These are phyloP conservation scores for Phytophthora multivora DNA, from an alignment of 352 stramenopile species.

Conservation along the genomic window DNA sequence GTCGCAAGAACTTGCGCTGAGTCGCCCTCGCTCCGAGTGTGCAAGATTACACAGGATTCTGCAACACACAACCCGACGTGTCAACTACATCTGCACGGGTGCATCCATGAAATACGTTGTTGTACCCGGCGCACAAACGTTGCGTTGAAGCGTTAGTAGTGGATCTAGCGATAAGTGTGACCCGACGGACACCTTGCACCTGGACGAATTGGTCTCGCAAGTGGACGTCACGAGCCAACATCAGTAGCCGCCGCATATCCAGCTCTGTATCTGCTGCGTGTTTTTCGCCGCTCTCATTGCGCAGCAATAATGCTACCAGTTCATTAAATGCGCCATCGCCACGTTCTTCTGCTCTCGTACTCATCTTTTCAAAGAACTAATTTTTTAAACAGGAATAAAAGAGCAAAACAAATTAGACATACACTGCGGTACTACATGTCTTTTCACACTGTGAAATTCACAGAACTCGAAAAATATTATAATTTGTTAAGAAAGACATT, in stretches of 20 bases:
- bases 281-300: slow-evolving; percentile 50
- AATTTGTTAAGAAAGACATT: too few relatives aligned
- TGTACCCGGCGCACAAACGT: slow-evolving; percentile 40
- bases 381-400: too few relatives aligned
- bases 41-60: slow-evolving; percentile 75
- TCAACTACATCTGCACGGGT: too few relatives aligned
- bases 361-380: slow-evolving; percentile 1
- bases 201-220: slow-evolving; percentile 65
- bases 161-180: slow-evolving; percentile 45
- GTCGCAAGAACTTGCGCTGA: slow-evolving; percentile 69
- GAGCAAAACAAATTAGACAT: too few relatives aligned
- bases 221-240: slow-evolving; percentile 50
- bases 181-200: slow-evolving; percentile 55
- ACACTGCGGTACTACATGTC: too few relatives aligned
- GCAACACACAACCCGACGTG: not conserved
- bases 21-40: slow-evolving; percentile 49
- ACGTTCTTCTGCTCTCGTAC: slow-evolving; percentile 2
- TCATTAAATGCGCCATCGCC: slow-evolving; percentile 52
- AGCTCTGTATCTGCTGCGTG: slow-evolving; percentile 46
- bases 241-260: slow-evolving; percentile 58
- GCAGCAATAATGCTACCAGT: slow-evolving; percentile 51
- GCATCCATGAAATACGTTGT: not conserved
- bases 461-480: too few relatives aligned
- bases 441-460: too few relatives aligned
- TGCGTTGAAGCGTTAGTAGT: slow-evolving; percentile 24